Evolutionary conservation across 164 flowering plant species (phyloP), one percentile per base, ranked within the genome.

Genomic region (Magnolia changhungtana): DNA sequence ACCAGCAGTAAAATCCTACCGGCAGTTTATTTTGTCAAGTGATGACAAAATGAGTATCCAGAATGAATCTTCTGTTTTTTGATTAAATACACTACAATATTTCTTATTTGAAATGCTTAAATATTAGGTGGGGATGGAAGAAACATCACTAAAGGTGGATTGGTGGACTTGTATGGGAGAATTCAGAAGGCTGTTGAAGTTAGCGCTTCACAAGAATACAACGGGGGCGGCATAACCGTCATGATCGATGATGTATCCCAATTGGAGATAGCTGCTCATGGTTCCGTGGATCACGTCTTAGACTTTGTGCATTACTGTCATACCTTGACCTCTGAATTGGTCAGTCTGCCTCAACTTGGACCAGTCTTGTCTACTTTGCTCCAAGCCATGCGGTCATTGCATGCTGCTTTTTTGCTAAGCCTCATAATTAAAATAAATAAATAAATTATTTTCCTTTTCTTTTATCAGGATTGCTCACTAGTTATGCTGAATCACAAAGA

Each of bases 281-380:
- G 97, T 31, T 81, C 81, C 71, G 77, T 87, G 64, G 83, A 82
- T 77, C 80, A 83, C 76, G 93, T 90, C 74, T 70, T 89, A 59
- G 87, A 91, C 81, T 94, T 96, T 81, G 83, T 96, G 83, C 99
- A 89, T 85, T 96, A 96, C 73, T 96, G 93, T 81, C 89, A 78
- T 81, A 87, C 97, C 14, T 84, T 96, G 77, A 89, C 91, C 63
- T 84, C 92, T 58, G 93, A 90, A 86, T 78, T 76, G 78, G 99
- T 94, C 83, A 88, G 94, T 59, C 67, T 21, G 10, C 14, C 2
- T 23, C 61, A 52, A 27, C 16, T 55, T 11, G 13, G 67, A 63
- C 20, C 31, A 11, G 61, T 74, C 51, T 64, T 55, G 19, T 55
- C 16, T 31, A 64, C 52, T 50, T 74, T 37, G 51, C 29, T 64